These are phyloP conservation scores for Xerocomus amazonicus DNA, from an alignment of 1,284 basidiomycete genomes.

Conservation along the genomic window DNA sequence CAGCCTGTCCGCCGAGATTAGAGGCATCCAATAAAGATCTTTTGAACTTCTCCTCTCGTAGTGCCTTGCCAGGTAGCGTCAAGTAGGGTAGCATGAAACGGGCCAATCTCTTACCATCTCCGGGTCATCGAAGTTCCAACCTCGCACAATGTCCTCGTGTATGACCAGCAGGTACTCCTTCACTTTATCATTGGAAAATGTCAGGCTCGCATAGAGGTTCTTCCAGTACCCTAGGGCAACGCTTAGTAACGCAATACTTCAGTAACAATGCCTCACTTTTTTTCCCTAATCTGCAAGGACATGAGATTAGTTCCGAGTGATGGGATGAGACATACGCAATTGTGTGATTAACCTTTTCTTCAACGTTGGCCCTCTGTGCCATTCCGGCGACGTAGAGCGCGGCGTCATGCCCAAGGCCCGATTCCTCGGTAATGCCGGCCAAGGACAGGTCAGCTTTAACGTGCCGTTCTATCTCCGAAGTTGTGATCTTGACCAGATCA, in stretches of 20 bases:
- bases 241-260: not conserved
- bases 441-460: not conserved
- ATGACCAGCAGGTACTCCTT: not conserved
- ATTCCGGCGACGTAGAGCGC: not conserved
- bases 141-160: not conserved
- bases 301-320: not conserved
- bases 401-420: not conserved
- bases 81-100: not conserved
- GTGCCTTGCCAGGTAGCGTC: not conserved
- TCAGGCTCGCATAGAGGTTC: not conserved
- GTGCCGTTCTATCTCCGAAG: not conserved
- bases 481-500: not conserved
- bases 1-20: not conserved
- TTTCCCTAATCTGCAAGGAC: not conserved
- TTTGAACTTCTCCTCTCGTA: not conserved
- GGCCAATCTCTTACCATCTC: not conserved
- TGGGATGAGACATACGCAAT: not conserved
- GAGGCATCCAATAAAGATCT: not conserved
- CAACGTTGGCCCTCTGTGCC: not conserved
- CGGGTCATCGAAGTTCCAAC: constrained; percentile 2
- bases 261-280: not conserved
- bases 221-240: not conserved
- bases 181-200: not conserved
- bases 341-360: not conserved
- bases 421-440: not conserved